Base-by-base conservation (phyloP, 441 rosid genomes). In the Francoa sonchifolia region DNA sequence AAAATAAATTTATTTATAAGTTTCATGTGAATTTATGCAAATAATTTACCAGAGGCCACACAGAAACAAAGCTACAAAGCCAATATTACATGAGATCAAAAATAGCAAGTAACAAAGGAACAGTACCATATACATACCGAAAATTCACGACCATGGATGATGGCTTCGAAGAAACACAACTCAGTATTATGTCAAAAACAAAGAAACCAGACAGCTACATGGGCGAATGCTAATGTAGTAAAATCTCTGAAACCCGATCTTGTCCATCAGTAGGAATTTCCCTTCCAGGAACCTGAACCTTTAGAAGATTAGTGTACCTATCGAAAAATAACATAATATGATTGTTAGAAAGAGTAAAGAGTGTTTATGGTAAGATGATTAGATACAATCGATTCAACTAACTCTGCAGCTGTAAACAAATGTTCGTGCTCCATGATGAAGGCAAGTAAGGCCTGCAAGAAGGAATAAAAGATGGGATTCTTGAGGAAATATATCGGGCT, bases 371-470 rank as follows among this genome's bases (percentile, higher is more conserved):
- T 21, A 7, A 21, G 17, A 16, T 39, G 43, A 8, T 5, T 0
- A 48, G 18, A 6, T 3, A 28, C 15, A 21, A 38, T 27, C 14
- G 15, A 19, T 19, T 27, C 47, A 42, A 74, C 77, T 57, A 41
- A 92, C 99, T 92, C 95, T 57, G 61, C 22, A 38, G 67, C 39
- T 26, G 97, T 59, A 68, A 83, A 87, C 68, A 87, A 46, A 56
- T 62, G 55, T 27, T 48, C 65, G 15, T 84, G 86, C 69, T 92
- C 99, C 0, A 71, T 55, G 46, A 84, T 67, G 62, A 92, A 92
- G 21, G 97, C 94, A 37, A 92, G 76, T 57, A 81, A 77, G 27
- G 97, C 95, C 96, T 86, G 82, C 36, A 54, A 50, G 55, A 22
- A 35, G 32, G 46, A 7, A 44, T 21, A 33, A 1, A 49, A 19